These are phyloP conservation scores for Musa acuminata DNA, from an alignment of 176 grass and related monocot genomes.

Conservation along the genomic window DNA sequence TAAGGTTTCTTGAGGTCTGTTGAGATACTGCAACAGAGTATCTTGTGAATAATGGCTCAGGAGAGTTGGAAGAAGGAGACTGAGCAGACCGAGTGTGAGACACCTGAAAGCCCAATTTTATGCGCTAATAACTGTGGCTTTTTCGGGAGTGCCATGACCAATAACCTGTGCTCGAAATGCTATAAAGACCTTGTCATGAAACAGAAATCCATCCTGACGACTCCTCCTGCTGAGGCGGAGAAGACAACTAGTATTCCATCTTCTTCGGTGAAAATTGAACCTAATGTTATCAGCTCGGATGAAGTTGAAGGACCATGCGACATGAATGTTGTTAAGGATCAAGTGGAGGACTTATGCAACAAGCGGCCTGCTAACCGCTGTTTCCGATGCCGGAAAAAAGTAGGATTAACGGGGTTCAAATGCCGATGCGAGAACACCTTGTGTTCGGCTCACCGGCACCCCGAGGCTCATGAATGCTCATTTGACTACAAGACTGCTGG, in stretches of 20 bases:
- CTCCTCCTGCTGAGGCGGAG: neutral
- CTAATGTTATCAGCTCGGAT: neutral
- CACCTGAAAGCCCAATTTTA: slow-evolving; percentile 43
- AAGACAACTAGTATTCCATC: slow-evolving; percentile 5
- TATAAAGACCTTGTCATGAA: slow-evolving; percentile 40
- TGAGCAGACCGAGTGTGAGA: slow-evolving; percentile 42
- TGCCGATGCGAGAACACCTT: slow-evolving; percentile 73
- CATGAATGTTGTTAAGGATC: slow-evolving; percentile 35
- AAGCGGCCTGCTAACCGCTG: slow-evolving; percentile 48
- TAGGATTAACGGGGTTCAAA: slow-evolving; percentile 48
- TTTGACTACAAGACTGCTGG: slow-evolving; percentile 75
- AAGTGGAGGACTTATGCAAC: slow-evolving; percentile 16
- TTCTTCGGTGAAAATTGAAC: slow-evolving; percentile 28
- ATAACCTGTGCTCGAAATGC: slow-evolving; percentile 74
- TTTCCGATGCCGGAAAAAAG: slow-evolving; percentile 54
- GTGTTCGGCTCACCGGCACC: slow-evolving; percentile 49
- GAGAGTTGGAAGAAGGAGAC: slow-evolving; percentile 84
- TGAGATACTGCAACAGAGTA: neutral
- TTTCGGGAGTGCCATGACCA: slow-evolving; percentile 62
- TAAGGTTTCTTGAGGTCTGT: neutral
- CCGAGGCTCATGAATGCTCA: slow-evolving; percentile 49
- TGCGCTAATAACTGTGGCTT: slow-evolving; percentile 86
- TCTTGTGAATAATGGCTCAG: slow-evolving; percentile 47
- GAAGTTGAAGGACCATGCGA: neutral
- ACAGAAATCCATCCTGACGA: slow-evolving; percentile 1